Conservation (phyloP, 257 asterid genomes). For the Jaltomata sinuosa region DNA sequence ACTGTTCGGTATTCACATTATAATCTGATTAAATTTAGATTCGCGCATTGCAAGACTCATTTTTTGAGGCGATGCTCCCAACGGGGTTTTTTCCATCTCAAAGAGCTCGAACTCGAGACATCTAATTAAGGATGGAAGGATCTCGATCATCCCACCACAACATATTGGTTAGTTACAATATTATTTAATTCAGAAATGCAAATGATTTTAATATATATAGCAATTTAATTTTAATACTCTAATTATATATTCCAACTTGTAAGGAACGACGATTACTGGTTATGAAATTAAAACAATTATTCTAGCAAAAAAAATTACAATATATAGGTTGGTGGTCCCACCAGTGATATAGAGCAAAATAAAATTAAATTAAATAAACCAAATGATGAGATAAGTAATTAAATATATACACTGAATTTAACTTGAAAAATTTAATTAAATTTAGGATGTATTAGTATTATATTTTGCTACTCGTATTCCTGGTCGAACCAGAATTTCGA, state of each 20-base stretch:
- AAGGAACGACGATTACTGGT: background rate
- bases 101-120: rapidly evolving
- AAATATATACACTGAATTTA: background rate
- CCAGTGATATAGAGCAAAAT: no score
- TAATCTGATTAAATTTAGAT: no score
- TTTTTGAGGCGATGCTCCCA: rapidly evolving
- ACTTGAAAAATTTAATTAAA: background rate
- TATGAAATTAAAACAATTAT: background rate
- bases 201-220: background rate
- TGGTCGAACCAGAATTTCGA: no score
- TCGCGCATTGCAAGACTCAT: no score
- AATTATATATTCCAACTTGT: background rate
- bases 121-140: background rate
- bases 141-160: background rate
- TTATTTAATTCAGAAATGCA: background rate
- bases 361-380: no score
- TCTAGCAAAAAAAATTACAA: no score
- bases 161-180: background rate
- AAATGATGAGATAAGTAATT: no score
- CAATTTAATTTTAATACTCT: background rate
- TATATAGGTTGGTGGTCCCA: background rate
- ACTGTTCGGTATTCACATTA: no score
- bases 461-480: background rate
- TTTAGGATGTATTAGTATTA: background rate
- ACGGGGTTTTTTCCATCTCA: rapidly evolving